These are phyloP conservation scores for Lotus japonicus DNA, from an alignment of 306 rosid genomes.

Conservation along the genomic window DNA sequence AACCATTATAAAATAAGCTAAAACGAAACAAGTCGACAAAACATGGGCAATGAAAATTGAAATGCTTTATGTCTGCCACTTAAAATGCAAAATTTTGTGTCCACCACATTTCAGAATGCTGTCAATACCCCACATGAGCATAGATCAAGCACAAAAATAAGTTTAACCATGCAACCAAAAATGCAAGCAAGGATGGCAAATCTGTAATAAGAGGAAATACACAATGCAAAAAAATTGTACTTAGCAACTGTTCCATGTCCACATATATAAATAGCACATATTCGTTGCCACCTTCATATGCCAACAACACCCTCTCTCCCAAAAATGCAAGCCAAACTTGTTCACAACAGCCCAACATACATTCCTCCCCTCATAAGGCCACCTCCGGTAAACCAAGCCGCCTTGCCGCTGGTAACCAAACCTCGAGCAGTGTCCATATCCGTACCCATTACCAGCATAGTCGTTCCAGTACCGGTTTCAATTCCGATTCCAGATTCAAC, in stretches of 20 bases:
- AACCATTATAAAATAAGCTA: constrained; percentile 11
- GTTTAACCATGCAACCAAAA: constrained; percentile 21
- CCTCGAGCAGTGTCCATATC: constrained; percentile 44
- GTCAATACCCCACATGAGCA: constrained; percentile 42
- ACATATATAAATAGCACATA: not conserved
- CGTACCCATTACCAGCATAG: constrained; percentile 14
- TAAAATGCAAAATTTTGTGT: constrained; percentile 28
- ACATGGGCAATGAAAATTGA: constrained; percentile 3
- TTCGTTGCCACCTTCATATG: constrained; percentile 10
- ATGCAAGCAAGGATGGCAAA: constrained; percentile 32
- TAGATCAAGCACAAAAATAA: constrained; percentile 31
- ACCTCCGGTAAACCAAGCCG: constrained; percentile 23
- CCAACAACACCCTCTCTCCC: not conserved
- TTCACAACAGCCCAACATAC: constrained; percentile 15
- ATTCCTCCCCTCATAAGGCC: constrained; percentile 34
- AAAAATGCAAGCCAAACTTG: constrained; percentile 51
- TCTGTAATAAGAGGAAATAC: constrained; percentile 22
- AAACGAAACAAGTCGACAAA: constrained; percentile 20
- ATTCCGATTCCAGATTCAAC: not conserved
- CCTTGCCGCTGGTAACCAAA: not conserved
- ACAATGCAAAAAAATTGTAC: not conserved
- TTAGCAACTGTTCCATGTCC: not conserved
- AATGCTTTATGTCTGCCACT: constrained; percentile 68
- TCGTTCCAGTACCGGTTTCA: constrained; percentile 4
- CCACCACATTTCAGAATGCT: constrained; percentile 36